phyloP scores from a whole-genome alignment of 305 asterid species.

The Fraxinus albicans region DNA sequence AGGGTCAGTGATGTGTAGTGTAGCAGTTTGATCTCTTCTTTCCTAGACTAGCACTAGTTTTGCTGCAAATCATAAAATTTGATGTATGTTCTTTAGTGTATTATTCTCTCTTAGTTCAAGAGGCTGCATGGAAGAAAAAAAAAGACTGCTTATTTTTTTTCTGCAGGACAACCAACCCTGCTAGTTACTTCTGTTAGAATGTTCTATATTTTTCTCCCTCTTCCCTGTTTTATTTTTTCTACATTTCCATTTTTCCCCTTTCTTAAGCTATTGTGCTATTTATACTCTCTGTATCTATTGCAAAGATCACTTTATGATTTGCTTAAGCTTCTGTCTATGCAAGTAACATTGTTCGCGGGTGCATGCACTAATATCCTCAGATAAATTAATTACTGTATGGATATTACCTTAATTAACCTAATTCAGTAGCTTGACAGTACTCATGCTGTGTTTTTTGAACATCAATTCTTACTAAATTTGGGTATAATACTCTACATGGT shows the following conservation, averaged over 20 bases:
- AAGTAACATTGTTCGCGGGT: background rate
- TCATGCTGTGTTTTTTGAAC: background rate
- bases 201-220: background rate
- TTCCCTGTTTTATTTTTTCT: background rate
- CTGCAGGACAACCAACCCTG: background rate
- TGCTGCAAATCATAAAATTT: slow-evolving; percentile 7
- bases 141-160: background rate
- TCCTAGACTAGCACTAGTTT: background rate
- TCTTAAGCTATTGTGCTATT: background rate
- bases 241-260: background rate
- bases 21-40: background rate
- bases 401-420: slow-evolving; percentile 3
- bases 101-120: background rate
- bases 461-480: slow-evolving; percentile 6
- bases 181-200: background rate
- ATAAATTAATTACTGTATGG: background rate
- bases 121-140: background rate
- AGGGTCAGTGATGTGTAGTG: slow-evolving; percentile 13
- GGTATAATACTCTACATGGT: slow-evolving; percentile 2
- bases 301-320: background rate
- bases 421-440: slow-evolving; percentile 17
- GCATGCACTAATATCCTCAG: background rate
- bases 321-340: background rate
- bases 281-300: background rate
- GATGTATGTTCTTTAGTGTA: background rate